These are phyloP conservation scores for Ophiocytium majus DNA, from an alignment of 352 stramenopile species.

Conservation along the genomic window DNA sequence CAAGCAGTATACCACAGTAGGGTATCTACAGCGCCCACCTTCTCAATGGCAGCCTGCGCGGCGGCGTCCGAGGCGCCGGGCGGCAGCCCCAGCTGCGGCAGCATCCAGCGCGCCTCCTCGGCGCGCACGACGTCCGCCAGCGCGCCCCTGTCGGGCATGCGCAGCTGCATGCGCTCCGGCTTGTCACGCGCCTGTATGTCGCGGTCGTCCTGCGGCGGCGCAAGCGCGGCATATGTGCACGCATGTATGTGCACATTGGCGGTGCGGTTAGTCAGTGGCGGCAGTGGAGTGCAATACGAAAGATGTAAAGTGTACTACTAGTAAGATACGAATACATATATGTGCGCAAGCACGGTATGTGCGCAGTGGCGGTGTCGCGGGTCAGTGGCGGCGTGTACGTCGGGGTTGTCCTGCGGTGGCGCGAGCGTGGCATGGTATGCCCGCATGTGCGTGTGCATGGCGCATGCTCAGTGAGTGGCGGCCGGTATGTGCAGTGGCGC, in stretches of 20 bases:
- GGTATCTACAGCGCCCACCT: no score
- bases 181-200: constrained; percentile 39
- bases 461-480: not conserved
- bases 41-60: constrained; percentile 1
- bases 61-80: not conserved
- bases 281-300: no score
- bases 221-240: no score
- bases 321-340: no score
- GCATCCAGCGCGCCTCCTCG: constrained; percentile 53
- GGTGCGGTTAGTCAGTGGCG: no score
- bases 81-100: constrained; percentile 37
- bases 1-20: no score
- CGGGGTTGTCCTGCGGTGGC: constrained; percentile 25
- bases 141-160: constrained; percentile 44
- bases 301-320: no score
- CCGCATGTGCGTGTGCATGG: not conserved
- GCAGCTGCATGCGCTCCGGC: constrained; percentile 54
- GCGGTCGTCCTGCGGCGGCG: constrained; percentile 31
- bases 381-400: constrained; percentile 34
- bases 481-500: not conserved
- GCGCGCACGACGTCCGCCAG: constrained; percentile 37
- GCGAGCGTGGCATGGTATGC: not conserved
- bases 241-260: no score
- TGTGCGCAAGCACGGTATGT: not conserved
- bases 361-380: not conserved